A percentile compares a stretch with the other conserved stretches of the same genome.
phyloP scores from a whole-genome alignment of 805 yeast species.

The Pichia exigua region DNA sequence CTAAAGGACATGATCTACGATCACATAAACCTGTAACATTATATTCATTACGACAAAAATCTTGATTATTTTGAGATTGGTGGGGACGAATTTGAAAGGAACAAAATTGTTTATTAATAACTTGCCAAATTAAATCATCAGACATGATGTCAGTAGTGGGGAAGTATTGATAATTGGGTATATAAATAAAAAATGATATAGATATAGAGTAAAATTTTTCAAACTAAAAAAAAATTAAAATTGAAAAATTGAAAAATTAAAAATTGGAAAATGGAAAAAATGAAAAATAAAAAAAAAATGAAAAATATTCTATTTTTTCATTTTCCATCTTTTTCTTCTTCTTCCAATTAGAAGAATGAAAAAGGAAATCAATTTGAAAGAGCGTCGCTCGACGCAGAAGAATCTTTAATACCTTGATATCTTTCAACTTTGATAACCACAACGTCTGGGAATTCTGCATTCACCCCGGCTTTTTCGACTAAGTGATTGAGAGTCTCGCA shows the following conservation, averaged over 20 bases:
- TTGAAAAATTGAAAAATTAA: neutral
- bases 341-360: neutral
- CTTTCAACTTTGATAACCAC: constrained; percentile 28
- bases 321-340: too few relatives aligned
- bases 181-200: neutral
- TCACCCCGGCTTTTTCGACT: constrained; percentile 61
- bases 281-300: neutral
- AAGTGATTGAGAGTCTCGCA: constrained; percentile 63
- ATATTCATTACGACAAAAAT: constrained; percentile 92
- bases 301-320: too few relatives aligned
- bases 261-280: neutral
- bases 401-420: constrained; percentile 39
- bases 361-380: neutral
- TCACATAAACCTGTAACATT: constrained; percentile 92
- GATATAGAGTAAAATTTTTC: neutral
- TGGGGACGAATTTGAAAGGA: constrained; percentile 62
- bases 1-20: constrained; percentile 92
- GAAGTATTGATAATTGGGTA: too few relatives aligned
- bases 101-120: constrained; percentile 91
- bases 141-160: constrained; percentile 10
- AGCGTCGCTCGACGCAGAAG: neutral
- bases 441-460: neutral
- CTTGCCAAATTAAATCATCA: constrained; percentile 85
- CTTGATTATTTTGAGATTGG: constrained; percentile 80
- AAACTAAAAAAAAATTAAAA: neutral